Percentiles rank a stretch among this genome's conserved stretches.
These are phyloP conservation scores for Flaveria bidentis DNA, from an alignment of 129 eudicot genomes.

Conservation along the genomic window DNA sequence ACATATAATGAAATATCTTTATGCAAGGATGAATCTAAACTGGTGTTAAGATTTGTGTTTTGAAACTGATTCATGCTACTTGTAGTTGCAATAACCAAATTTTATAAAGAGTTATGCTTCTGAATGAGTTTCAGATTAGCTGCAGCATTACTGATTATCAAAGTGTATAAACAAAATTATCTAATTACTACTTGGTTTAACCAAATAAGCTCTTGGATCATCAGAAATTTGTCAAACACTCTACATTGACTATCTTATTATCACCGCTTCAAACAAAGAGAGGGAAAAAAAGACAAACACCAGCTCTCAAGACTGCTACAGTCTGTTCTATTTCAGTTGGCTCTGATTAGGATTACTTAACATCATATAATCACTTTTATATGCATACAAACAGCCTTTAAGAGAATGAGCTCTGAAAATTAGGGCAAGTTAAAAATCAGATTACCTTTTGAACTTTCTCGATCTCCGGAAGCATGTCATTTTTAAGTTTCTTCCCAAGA, in stretches of 20 bases:
- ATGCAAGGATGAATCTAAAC: not conserved
- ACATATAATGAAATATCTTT: not conserved
- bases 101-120: no score
- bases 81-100: no score
- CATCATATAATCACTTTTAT: not conserved
- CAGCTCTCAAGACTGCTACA: not conserved
- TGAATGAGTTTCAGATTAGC: no score
- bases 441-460: constrained; percentile 94
- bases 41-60: no score
- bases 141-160: no score
- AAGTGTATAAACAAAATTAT: no score
- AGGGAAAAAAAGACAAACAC: no score
- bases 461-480: constrained; percentile 93
- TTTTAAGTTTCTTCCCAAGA: constrained; percentile 83
- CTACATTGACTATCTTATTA: not conserved
- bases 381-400: not conserved
- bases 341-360: not conserved
- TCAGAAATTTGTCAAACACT: not conserved
- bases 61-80: no score
- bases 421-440: not conserved
- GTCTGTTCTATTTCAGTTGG: no score
- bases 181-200: no score
- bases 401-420: not conserved
- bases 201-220: not conserved
- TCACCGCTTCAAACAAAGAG: not conserved